Conservation (phyloP, 768 basidiomycete species). For the Pulveroboletus sp. region DNA sequence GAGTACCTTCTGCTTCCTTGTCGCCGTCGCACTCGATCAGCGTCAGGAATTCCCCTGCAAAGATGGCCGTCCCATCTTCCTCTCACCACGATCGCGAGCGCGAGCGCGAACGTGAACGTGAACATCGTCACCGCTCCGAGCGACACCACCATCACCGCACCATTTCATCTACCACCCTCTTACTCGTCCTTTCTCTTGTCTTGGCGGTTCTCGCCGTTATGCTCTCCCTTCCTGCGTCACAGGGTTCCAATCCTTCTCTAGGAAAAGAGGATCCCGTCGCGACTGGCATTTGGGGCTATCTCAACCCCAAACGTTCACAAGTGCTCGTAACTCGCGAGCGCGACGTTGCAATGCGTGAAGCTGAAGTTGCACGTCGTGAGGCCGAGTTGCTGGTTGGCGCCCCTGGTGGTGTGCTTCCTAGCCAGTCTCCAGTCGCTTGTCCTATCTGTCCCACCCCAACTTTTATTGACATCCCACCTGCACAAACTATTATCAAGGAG, state of each 20-base stretch:
- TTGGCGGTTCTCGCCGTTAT: conserved; percentile 88
- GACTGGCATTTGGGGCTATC: conserved; percentile 64
- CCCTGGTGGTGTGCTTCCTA: conserved; percentile 72
- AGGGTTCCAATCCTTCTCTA: conserved; percentile 27
- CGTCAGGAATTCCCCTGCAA: conserved; percentile 45
- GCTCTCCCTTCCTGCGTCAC: conserved; percentile 75
- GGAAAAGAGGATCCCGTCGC: conserved; percentile 38
- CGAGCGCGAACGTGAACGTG: conserved; percentile 49
- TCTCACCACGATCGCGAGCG: conserved; percentile 68
- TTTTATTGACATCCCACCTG: conserved; percentile 54
- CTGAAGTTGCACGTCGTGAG: conserved; percentile 86
- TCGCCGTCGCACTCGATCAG: conserved; percentile 64
- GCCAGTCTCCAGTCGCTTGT: conserved; percentile 51
- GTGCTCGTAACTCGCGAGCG: conserved; percentile 77
- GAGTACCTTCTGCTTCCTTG: conserved; percentile 64
- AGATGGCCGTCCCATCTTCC: conserved; percentile 87
- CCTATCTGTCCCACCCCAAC: conserved; percentile 56
- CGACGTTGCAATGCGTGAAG: conserved; percentile 77
- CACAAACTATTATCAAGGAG: conserved; percentile 85
- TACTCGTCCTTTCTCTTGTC: conserved; percentile 82
- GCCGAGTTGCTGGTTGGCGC: conserved; percentile 82
- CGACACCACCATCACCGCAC: conserved; percentile 79
- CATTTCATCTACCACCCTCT: conserved; percentile 85
- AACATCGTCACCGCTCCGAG: conserved; percentile 57
- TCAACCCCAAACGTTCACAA: conserved; percentile 81